phyloP scores from a whole-genome alignment of 2,329 filamentous ascomycete genomes.

The Clarireedia hainanense region DNA sequence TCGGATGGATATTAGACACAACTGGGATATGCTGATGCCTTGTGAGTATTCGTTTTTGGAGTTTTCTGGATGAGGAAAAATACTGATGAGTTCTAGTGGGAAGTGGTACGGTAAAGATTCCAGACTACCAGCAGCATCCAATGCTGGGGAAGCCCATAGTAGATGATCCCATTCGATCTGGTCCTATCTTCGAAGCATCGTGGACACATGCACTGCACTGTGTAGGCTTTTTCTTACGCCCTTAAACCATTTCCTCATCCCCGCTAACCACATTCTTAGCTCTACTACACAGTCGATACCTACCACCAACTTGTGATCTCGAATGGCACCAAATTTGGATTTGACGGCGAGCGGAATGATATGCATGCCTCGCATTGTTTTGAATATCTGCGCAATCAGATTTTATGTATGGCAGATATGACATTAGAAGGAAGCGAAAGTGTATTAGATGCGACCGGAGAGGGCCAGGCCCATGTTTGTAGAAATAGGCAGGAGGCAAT shows the following conservation, averaged over 20 bases:
- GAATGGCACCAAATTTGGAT: slow-evolving; percentile 22
- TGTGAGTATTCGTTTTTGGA: slow-evolving; percentile 12
- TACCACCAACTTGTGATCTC: slow-evolving; percentile 28
- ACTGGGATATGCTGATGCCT: slow-evolving; percentile 30
- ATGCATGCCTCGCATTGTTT: slow-evolving; percentile 29
- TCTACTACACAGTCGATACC: slow-evolving; percentile 29
- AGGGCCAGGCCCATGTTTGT: slow-evolving; percentile 29
- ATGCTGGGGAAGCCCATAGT: slow-evolving; percentile 28
- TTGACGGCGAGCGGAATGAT: slow-evolving; percentile 23
- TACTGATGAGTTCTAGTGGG: slow-evolving; percentile 16
- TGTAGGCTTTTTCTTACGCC: slow-evolving; percentile 9
- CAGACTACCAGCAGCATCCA: slow-evolving; percentile 26
- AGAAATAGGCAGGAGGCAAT: slow-evolving; percentile 27
- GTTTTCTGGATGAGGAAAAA: background rate
- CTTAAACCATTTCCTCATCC: background rate
- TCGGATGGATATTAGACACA: slow-evolving; percentile 26
- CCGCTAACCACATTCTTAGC: slow-evolving; percentile 1
- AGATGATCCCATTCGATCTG: slow-evolving; percentile 26
- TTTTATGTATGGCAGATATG: slow-evolving; percentile 31
- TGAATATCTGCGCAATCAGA: slow-evolving; percentile 29
- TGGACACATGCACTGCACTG: slow-evolving; percentile 31
- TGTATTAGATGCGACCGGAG: slow-evolving; percentile 20
- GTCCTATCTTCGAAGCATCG: slow-evolving; percentile 28
- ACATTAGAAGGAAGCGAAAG: slow-evolving; percentile 27
- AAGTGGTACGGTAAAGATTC: slow-evolving; percentile 27